A percentile compares a stretch with the other conserved stretches of the same genome.
phyloP scores from a whole-genome alignment of 495 filamentous ascomycete species.

The Penicillium riverlandense region DNA sequence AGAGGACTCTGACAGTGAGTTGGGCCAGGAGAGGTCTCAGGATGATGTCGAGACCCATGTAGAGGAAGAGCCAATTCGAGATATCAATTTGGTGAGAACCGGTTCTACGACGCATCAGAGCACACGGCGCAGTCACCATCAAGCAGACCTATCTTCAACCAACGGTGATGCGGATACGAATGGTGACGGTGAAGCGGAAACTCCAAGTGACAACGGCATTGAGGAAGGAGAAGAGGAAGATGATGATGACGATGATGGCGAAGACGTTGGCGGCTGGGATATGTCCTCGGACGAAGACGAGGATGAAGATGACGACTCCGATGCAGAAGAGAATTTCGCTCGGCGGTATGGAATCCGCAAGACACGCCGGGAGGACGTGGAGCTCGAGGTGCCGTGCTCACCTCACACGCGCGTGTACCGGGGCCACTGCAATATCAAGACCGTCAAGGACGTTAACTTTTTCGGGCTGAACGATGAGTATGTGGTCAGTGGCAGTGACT shows the following conservation, averaged over 20 bases:
- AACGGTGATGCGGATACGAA: slow-evolving; percentile 16
- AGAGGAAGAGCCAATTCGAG: slow-evolving; percentile 32
- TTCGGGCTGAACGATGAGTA: slow-evolving; percentile 69
- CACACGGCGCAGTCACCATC: neutral
- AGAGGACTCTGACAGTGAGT: slow-evolving; percentile 28
- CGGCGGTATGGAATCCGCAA: slow-evolving; percentile 21
- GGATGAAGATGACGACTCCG: slow-evolving; percentile 9
- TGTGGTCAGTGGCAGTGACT: slow-evolving; percentile 65
- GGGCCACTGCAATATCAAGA: slow-evolving; percentile 68
- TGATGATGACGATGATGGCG: slow-evolving; percentile 21
- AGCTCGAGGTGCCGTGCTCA: slow-evolving; percentile 47
- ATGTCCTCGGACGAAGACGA: slow-evolving; percentile 15
- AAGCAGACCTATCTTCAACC: neutral
- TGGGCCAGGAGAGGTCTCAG: slow-evolving; percentile 32
- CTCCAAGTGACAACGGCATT: slow-evolving; percentile 18
- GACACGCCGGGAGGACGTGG: slow-evolving; percentile 38
- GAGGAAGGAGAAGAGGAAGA: slow-evolving; percentile 21
- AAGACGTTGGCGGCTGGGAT: slow-evolving; percentile 20
- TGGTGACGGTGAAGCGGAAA: slow-evolving; percentile 18
- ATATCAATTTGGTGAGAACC: slow-evolving; percentile 18
- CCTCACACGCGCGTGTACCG: slow-evolving; percentile 52
- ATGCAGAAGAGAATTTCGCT: slow-evolving; percentile 19
- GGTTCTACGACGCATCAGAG: neutral
- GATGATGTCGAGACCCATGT: slow-evolving; percentile 36
- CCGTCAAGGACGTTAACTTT: slow-evolving; percentile 71